phyloP scores from a whole-genome alignment of 1,284 basidiomycete genomes.

The Sanguinoderma infundibulare region DNA sequence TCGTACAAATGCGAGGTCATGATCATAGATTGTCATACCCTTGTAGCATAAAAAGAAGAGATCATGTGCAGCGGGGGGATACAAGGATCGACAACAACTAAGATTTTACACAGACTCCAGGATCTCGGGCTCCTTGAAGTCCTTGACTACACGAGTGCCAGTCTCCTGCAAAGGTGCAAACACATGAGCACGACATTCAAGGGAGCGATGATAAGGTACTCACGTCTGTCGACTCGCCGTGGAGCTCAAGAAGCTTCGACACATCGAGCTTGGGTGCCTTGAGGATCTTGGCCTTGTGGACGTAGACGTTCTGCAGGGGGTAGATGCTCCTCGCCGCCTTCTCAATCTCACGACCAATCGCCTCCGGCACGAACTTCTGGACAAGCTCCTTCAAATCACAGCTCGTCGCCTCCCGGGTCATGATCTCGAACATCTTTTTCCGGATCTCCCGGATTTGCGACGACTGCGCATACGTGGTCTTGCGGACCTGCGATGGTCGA shows the following conservation, averaged over 20 bases:
- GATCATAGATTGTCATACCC: constrained; percentile 47
- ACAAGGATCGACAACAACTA: constrained; percentile 45
- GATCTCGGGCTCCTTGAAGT: constrained; percentile 93
- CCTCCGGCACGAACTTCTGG: constrained; percentile 99
- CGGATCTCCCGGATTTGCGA: constrained; percentile 97
- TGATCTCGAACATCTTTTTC: constrained; percentile 99
- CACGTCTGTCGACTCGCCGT: constrained; percentile 92
- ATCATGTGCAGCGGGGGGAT: constrained; percentile 41
- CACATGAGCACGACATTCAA: background rate
- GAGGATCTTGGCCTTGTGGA: constrained; percentile 97
- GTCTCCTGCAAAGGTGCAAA: constrained; percentile 68
- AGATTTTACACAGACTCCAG: constrained; percentile 77
- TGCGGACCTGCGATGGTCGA: constrained; percentile 95
- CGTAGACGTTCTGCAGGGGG: constrained; percentile 97
- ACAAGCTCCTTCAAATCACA: constrained; percentile 98
- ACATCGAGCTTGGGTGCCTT: constrained; percentile 98
- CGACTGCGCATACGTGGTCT: constrained; percentile 98
- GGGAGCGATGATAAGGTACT: constrained; percentile 41
- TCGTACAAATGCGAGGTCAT: constrained; percentile 27
- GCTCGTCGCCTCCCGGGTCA: constrained; percentile 93
- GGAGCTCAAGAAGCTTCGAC: constrained; percentile 93
- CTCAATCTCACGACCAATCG: constrained; percentile 99
- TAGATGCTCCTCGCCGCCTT: constrained; percentile 97
- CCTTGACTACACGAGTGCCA: constrained; percentile 85
- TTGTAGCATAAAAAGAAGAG: constrained; percentile 42